phyloP scores from a whole-genome alignment of 352 stramenopile genomes.

The Thalassiosira exigua region DNA sequence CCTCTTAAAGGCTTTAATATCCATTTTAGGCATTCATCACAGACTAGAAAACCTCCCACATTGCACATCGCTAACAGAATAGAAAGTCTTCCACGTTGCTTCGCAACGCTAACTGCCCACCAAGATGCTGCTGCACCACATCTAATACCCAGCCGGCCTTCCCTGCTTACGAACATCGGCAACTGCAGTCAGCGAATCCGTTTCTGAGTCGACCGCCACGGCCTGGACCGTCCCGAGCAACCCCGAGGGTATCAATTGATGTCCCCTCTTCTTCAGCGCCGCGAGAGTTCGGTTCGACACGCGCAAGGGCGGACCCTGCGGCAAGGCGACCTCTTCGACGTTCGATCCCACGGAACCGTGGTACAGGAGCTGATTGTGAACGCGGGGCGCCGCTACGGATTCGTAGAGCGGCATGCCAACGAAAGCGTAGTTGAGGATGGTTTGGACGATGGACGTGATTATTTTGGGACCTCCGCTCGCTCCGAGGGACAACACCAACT shows the following conservation, averaged over 20 bases:
- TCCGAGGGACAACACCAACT: conserved; percentile 66
- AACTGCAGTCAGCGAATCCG: conserved; percentile 63
- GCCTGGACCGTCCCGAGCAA: conserved; percentile 75
- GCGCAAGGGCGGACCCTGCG: conserved; percentile 43
- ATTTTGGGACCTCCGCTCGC: conserved; percentile 80
- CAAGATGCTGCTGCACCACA: no score
- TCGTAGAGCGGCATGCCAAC: conserved; percentile 72
- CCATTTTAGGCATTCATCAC: no score
- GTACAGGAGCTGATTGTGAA: conserved; percentile 83
- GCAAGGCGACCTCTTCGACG: conserved; percentile 29
- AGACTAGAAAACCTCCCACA: no score
- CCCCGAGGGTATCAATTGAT: conserved; percentile 60
- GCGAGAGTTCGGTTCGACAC: conserved; percentile 50
- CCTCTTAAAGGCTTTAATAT: no score
- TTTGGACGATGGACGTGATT: conserved; percentile 75
- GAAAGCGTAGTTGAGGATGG: conserved; percentile 70
- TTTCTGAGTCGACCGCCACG: conserved; percentile 71
- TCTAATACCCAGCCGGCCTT: conserved; percentile 65
- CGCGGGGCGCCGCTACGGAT: conserved; percentile 56
- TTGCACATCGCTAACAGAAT: no score
- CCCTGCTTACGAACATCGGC: conserved; percentile 79
- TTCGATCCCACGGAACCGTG: conserved; percentile 47
- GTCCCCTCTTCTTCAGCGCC: conserved; percentile 55
- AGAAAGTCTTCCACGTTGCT: no score
- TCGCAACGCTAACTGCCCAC: no score